These are phyloP conservation scores for Umbelopsis sp. DNA, from an alignment of 192 early-diverging fungal species.

Conservation along the genomic window DNA sequence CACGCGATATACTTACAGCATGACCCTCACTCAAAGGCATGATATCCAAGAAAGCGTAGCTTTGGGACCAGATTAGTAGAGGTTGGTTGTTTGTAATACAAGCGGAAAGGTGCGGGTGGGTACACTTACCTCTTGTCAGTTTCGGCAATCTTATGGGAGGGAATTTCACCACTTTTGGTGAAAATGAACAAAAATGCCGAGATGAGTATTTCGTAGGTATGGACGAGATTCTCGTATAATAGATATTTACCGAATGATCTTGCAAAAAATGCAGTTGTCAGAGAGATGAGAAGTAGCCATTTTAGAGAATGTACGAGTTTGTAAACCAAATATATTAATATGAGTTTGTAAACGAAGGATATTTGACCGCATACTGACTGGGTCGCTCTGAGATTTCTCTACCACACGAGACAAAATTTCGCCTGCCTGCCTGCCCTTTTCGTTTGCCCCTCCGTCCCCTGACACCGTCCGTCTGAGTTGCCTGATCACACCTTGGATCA, in stretches of 20 bases:
- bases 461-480: too few relatives aligned
- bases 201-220: not conserved
- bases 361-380: too few relatives aligned
- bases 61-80: constrained; percentile 3
- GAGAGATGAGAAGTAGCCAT: constrained; percentile 38
- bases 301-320: constrained; percentile 4
- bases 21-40: constrained; percentile 76
- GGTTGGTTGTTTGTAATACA: not conserved
- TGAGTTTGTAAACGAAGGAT: too few relatives aligned
- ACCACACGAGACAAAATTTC: too few relatives aligned
- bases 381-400: too few relatives aligned
- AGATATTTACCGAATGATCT: constrained; percentile 66
- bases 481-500: too few relatives aligned
- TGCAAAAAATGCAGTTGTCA: constrained; percentile 86
- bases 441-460: too few relatives aligned
- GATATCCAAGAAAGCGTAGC: constrained; percentile 84
- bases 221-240: not conserved
- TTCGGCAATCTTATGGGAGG: constrained; percentile 81
- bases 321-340: not conserved
- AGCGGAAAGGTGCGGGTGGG: too few relatives aligned
- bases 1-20: constrained; percentile 51
- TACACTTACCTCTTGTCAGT: constrained; percentile 64
- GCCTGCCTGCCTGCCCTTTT: too few relatives aligned
- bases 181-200: not conserved
- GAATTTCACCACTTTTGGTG: constrained; percentile 69